Evolutionary conservation across 257 asterid species (phyloP), one percentile per base, ranked within the genome.

Genomic region (Echites panduratus): DNA sequence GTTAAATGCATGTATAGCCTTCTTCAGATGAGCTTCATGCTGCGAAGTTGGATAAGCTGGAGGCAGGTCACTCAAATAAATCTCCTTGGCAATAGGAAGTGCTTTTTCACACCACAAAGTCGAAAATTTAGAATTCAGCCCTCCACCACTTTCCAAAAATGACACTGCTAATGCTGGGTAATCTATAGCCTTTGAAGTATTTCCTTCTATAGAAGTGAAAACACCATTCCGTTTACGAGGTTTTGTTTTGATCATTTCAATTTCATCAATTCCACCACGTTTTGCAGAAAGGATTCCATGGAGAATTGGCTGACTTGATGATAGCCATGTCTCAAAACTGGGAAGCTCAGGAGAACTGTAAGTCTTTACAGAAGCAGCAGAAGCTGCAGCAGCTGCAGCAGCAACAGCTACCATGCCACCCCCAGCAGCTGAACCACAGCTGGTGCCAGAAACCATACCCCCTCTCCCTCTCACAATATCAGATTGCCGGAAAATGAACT

Each of bases 331-430:
- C 70, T 85, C 95, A n/a, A 90, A 75, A 77, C 84, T 87, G 4
- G 99, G 99, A 63, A 95, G 97, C 35, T 88, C 97, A 70, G 91
- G 97, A 77, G 86, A 70, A 73, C 72, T 78, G 73, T 74, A 43
- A 26, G 77, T 73, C 81, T 87, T 92, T 41, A 85, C 87, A 75
- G 96, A 87, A 75, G 91, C 83, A 74, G 89, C 84, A 38, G 98
- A 86, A 72, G 96, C 96, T 26, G 98, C 97, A 1, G 97, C 97
- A 0, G 98, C 97, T 0, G 97, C 95, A 0, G 98, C 97, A 12
- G 96, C 97, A 59, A 90, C 96, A 43, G 97, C 98, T 76, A 85
- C 92, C 97, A 91, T 91, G 79, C 98, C 98, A 70, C 78, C 95
- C 43, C 92, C 92, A 5, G 87, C 84, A 78, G 84, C 79, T 59